Evolutionary conservation across 108 stramenopile genomes (phyloP).

Genomic region (Schizochytrium sp.): DNA sequence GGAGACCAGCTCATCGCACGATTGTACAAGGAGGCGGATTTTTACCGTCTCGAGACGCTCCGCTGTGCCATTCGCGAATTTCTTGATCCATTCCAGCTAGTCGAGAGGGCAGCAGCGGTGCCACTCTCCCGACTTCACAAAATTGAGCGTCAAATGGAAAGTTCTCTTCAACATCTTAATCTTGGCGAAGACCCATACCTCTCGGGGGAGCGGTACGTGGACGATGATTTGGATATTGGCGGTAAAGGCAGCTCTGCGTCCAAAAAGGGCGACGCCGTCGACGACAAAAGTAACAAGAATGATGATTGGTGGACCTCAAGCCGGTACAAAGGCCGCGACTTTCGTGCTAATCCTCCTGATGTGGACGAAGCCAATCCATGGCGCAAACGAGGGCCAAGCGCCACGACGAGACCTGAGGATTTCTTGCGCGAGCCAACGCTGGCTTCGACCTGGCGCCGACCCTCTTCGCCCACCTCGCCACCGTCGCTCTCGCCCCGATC

Average conservation of each 20-base stretch:
- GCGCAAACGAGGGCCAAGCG: not conserved
- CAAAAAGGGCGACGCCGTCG: not conserved
- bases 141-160: not conserved
- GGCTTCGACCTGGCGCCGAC: too few relatives aligned
- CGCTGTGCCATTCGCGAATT: not conserved
- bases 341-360: not conserved
- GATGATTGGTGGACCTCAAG: not conserved
- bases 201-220: not conserved
- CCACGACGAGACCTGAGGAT: not conserved
- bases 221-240: not conserved
- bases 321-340: not conserved
- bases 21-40: constrained; percentile 7
- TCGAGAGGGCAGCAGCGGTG: not conserved
- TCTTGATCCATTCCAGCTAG: not conserved
- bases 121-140: not conserved
- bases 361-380: not conserved
- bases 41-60: constrained; percentile 9
- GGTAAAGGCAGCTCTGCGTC: not conserved
- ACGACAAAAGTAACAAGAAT: not conserved
- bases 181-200: not conserved
- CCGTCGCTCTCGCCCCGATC: too few relatives aligned
- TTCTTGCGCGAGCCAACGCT: not conserved
- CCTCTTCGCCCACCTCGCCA: too few relatives aligned
- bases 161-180: not conserved
- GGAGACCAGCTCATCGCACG: not conserved